Evolutionary conservation across 257 asterid species (phyloP).

Genomic region (Apocynum venetum): DNA sequence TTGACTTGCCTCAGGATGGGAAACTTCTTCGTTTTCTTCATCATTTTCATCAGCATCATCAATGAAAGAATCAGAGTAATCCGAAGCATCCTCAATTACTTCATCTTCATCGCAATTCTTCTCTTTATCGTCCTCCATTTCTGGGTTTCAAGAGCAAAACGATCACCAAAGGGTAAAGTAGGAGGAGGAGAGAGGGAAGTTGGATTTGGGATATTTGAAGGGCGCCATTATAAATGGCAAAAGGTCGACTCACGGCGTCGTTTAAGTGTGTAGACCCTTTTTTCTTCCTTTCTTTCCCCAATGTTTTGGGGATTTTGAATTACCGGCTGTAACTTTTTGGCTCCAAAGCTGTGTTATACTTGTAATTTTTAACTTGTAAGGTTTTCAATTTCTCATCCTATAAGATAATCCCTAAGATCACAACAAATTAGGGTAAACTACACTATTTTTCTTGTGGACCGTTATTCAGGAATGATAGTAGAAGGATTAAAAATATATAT

Average conservation of each 20-base stretch:
- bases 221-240: background rate
- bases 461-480: too few species aligned
- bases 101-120: conserved; percentile 7
- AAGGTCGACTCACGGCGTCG: conserved; percentile 4
- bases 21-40: conserved; percentile 25
- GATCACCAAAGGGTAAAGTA: background rate
- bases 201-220: background rate
- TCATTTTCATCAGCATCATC: conserved; percentile 31
- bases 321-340: background rate
- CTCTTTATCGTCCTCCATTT: conserved; percentile 16
- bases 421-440: too few species aligned
- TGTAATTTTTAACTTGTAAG: too few species aligned
- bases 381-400: too few species aligned
- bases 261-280: background rate
- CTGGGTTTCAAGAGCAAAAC: background rate
- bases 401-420: too few species aligned
- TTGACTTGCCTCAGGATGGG: conserved; percentile 45
- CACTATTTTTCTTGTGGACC: too few species aligned
- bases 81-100: conserved; percentile 10
- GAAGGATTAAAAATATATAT: too few species aligned
- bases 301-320: background rate
- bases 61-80: conserved; percentile 31
- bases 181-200: background rate
- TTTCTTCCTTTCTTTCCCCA: too few species aligned
- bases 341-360: background rate